These are phyloP conservation scores for Diospyros kaki DNA, from an alignment of 148 eudicot species.

Conservation along the genomic window DNA sequence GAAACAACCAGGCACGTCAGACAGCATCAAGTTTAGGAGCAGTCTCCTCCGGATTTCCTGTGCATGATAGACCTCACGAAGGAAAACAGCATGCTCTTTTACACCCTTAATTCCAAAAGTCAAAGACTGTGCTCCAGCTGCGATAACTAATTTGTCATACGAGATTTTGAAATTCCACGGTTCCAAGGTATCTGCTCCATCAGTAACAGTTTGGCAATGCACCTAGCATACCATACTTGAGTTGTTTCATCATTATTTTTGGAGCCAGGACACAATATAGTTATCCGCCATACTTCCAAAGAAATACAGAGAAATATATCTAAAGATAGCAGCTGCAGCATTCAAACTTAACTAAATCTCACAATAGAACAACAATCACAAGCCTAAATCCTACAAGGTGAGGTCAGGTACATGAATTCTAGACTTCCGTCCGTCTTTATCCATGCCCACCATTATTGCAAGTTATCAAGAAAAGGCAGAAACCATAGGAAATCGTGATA, in stretches of 20 bases:
- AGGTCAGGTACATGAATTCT: too few relatives aligned
- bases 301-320: not conserved
- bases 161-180: conserved; percentile 79
- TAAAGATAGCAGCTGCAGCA: too few relatives aligned
- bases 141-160: conserved; percentile 92
- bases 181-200: conserved; percentile 48
- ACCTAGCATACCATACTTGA: conserved; percentile 36
- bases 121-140: conserved; percentile 79
- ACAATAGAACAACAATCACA: too few relatives aligned
- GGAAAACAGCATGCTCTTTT: conserved; percentile 72
- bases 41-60: conserved; percentile 88
- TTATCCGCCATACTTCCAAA: not conserved
- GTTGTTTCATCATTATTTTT: conserved; percentile 2
- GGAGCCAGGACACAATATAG: not conserved
- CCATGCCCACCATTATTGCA: not conserved
- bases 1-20: conserved; percentile 84
- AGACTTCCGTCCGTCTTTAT: too few relatives aligned
- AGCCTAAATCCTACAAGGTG: too few relatives aligned
- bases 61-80: conserved; percentile 96
- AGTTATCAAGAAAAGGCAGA: not conserved
- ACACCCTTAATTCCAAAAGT: conserved; percentile 93
- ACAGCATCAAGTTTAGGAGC: conserved; percentile 83
- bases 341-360: too few relatives aligned
- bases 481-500: not conserved
- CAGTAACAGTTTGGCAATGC: conserved; percentile 68